These are phyloP conservation scores for Alternaria solani DNA, from an alignment of 2,329 filamentous ascomycete genomes.

Conservation along the genomic window DNA sequence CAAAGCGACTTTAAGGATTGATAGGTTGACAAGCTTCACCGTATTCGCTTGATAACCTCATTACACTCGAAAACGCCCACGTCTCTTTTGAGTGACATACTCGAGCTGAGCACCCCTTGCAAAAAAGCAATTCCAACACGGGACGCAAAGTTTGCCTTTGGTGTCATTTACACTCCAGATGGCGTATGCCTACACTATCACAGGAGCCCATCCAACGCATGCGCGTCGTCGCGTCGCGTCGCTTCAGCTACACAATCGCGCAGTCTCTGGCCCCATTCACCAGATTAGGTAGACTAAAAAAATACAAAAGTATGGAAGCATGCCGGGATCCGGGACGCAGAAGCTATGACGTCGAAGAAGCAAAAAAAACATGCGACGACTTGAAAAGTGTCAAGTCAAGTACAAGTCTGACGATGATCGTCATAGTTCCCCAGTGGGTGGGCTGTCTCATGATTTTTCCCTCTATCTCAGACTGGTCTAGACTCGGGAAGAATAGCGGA, in stretches of 20 bases:
- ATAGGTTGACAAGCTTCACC: neutral
- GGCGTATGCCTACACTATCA: neutral
- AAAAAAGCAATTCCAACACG: neutral
- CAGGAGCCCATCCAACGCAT: neutral
- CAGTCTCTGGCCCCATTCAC: neutral
- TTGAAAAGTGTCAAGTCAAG: neutral
- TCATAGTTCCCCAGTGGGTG: neutral
- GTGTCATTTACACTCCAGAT: too few relatives aligned
- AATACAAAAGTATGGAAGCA: neutral
- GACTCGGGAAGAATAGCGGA: neutral
- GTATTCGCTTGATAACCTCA: neutral
- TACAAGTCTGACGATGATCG: neutral
- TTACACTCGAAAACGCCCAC: too few relatives aligned
- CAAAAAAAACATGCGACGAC: neutral
- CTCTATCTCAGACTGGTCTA: constrained; percentile 3
- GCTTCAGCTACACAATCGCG: neutral
- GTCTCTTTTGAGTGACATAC: too few relatives aligned
- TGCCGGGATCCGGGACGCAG: neutral
- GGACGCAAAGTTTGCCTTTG: neutral
- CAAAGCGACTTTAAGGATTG: neutral
- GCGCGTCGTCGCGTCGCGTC: neutral
- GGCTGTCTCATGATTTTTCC: neutral
- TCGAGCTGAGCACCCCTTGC: neutral
- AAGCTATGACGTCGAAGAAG: constrained; percentile 5
- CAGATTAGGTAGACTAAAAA: neutral